Evolutionary conservation across 768 basidiomycete genomes (phyloP), one percentile per base, ranked within the genome.

Genomic region (Mycena belliarum): DNA sequence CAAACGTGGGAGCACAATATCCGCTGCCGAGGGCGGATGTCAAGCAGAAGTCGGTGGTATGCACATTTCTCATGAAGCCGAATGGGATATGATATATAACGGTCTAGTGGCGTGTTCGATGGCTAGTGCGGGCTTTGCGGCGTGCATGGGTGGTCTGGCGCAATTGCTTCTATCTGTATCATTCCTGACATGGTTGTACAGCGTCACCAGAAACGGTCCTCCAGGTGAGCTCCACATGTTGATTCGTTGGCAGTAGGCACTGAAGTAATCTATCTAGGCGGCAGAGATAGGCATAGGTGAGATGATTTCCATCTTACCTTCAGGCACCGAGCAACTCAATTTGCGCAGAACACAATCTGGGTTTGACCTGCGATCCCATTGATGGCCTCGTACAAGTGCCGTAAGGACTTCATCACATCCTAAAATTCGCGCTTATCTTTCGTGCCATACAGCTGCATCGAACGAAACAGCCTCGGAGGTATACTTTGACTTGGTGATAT

Each of bases 1-100:
- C 78, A 98, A 98, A 70, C 85, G 95, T 57, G 94, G 95, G n/a
- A 93, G 93, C 60, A 96, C 95, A 2, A 97, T 98, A 49, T 92
- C 90, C 45, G 95, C 95, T 15, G 95, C 96, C 0, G 96, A 98
- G 73, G 95, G 95, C 20, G 94, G 87, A 12, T 96, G 94, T 70
- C 92, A 94, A 75, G 94, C 94, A 20, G 94, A 96, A 76, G 95
- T 98, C 5, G 95, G 95, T 70, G 89, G 89, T 89, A 67, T 28
- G 75, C 66, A 38, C 20, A 26, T 23, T n/a, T 20, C 12, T 55
- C 32, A 42, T 55, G 59, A 40, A 23, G 42, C 23, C 38, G 37
- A 18, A 23, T 14, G 43, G 29, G 38, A 21, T 59, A 55, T 57
- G 26, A 59, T 49, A 7, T 35, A 37, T 26, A 25, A 58, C 26